These are phyloP conservation scores for Polyplosphaeria fusca DNA, from an alignment of 495 filamentous ascomycete species.

Conservation along the genomic window DNA sequence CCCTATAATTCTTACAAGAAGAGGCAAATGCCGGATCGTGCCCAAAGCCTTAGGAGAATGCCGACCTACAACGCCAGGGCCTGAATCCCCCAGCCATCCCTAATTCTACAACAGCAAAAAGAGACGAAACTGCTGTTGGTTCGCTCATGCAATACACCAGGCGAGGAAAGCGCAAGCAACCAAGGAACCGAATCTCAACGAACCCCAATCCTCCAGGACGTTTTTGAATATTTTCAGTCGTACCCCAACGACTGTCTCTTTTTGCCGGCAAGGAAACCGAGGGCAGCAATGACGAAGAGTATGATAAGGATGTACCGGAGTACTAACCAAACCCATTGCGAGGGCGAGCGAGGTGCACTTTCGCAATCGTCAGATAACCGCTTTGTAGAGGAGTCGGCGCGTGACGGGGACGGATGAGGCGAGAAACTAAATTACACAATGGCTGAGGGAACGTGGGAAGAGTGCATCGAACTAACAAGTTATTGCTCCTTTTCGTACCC, in stretches of 20 bases:
- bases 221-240: not conserved
- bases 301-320: not conserved
- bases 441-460: not conserved
- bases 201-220: too few species aligned
- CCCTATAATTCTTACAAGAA: too few species aligned
- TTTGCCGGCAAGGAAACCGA: not conserved
- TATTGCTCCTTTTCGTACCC: conserved; percentile 64
- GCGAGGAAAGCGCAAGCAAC: too few species aligned
- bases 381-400: not conserved
- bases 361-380: not conserved
- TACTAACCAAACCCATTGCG: not conserved
- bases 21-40: too few species aligned
- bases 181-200: too few species aligned
- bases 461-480: not conserved
- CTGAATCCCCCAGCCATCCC: too few species aligned
- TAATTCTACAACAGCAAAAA: too few species aligned
- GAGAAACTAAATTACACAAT: not conserved
- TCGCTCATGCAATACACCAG: too few species aligned
- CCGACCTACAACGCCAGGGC: too few species aligned
- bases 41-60: too few species aligned
- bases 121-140: too few species aligned
- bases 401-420: too few species aligned
- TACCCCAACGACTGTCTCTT: not conserved
- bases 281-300: not conserved
- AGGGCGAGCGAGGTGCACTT: not conserved